phyloP scores from a whole-genome alignment of 2,329 filamentous ascomycete species.

The Chaetoscypha palmicola region DNA sequence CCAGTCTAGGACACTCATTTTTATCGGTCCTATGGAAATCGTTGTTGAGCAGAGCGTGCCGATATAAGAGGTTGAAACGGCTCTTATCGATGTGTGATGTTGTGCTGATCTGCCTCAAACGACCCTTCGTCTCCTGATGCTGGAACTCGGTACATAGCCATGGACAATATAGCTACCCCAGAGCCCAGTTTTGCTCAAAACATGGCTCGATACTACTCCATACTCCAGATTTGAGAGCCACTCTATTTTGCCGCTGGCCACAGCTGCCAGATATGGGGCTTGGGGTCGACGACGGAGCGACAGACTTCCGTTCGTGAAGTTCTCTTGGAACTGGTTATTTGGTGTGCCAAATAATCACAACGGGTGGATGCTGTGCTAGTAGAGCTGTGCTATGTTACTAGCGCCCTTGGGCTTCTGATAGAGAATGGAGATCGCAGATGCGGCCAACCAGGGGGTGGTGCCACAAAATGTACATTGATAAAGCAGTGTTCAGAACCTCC shows the following conservation, averaged over 20 bases:
- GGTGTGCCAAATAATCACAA: background rate
- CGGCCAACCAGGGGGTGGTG: slow-evolving; percentile 1
- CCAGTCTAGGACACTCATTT: slow-evolving; percentile 5
- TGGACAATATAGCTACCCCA: slow-evolving; percentile 5
- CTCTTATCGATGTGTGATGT: slow-evolving; percentile 7
- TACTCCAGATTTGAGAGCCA: no score
- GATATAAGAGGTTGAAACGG: slow-evolving; percentile 18
- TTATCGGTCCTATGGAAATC: slow-evolving; percentile 12
- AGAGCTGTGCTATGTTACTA: background rate
- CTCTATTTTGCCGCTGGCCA: slow-evolving; percentile 8
- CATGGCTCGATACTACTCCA: slow-evolving; percentile 1
- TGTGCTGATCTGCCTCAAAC: slow-evolving; percentile 1
- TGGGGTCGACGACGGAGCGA: slow-evolving; percentile 1
- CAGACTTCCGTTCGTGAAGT: slow-evolving; percentile 2
- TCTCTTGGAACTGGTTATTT: background rate
- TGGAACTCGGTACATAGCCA: slow-evolving; percentile 1
- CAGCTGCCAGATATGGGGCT: slow-evolving; percentile 4
- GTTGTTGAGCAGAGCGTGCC: slow-evolving; percentile 5
- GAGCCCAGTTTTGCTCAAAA: background rate
- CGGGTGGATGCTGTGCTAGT: background rate
- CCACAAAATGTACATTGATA: slow-evolving; percentile 7
- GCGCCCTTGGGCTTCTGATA: background rate
- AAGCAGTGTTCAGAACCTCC: slow-evolving; percentile 2
- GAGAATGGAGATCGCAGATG: slow-evolving; percentile 1
- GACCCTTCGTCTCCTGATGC: slow-evolving; percentile 1